phyloP scores from a whole-genome alignment of 164 flowering plant species.

The Sextonia rubra region DNA sequence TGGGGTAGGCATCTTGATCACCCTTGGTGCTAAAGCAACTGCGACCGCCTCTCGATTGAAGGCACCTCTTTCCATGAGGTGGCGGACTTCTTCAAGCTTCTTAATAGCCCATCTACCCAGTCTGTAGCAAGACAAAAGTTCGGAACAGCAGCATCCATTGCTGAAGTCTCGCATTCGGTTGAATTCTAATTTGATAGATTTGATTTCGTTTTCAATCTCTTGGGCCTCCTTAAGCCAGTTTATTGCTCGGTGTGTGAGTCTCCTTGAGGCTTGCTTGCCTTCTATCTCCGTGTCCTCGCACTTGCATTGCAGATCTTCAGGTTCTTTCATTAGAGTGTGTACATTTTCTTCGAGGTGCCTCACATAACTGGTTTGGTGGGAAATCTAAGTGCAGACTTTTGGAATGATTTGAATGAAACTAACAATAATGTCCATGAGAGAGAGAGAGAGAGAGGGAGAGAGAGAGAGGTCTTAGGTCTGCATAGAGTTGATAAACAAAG shows the following conservation, averaged over 20 bases:
- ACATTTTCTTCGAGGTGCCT: constrained; percentile 4
- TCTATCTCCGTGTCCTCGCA: neutral
- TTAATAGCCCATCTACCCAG: constrained; percentile 9
- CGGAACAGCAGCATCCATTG: constrained; percentile 7
- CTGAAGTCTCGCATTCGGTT: neutral
- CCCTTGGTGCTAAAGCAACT: neutral
- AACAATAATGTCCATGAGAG: too few relatives aligned
- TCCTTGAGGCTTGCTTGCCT: neutral
- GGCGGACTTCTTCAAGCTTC: neutral
- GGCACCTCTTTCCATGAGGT: neutral
- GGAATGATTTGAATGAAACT: neutral
- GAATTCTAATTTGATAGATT: neutral
- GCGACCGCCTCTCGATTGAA: constrained; percentile 17
- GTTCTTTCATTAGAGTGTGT: neutral
- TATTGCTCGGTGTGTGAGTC: neutral
- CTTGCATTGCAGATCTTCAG: neutral
- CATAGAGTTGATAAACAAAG: too few relatives aligned
- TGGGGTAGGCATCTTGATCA: neutral
- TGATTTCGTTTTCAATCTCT: neutral
- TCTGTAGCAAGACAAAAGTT: constrained; percentile 15
- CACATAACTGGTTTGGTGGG: neutral
- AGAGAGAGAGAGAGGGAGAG: too few relatives aligned
- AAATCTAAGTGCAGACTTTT: neutral
- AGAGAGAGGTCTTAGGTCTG: too few relatives aligned
- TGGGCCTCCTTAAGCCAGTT: constrained; percentile 4